These are phyloP conservation scores for Entophlyctis helioformis DNA, from an alignment of 192 early-diverging fungal genomes.

Conservation along the genomic window DNA sequence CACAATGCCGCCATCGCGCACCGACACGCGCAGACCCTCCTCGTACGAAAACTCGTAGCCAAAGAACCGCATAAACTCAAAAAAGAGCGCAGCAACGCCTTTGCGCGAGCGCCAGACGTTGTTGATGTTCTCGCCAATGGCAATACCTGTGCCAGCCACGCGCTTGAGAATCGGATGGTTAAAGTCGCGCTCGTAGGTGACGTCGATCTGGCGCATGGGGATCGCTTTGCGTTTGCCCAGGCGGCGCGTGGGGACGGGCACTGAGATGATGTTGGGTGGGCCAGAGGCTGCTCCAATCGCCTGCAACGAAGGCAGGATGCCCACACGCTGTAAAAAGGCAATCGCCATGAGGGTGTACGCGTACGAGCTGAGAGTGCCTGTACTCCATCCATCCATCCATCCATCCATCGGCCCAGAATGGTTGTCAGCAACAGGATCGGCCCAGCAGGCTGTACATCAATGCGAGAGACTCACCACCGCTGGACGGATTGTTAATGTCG, in stretches of 20 bases:
- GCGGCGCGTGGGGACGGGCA: slow-evolving; percentile 2
- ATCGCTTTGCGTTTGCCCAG: background rate
- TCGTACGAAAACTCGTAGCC: slow-evolving; percentile 16
- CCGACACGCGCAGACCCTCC: too few species aligned
- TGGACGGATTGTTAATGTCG: slow-evolving; percentile 63
- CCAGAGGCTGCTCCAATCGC: slow-evolving; percentile 2
- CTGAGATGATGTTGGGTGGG: slow-evolving; percentile 2
- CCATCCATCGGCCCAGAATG: background rate
- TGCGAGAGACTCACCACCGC: slow-evolving; percentile 5
- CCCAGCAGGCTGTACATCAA: background rate
- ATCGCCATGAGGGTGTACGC: slow-evolving; percentile 31
- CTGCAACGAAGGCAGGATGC: slow-evolving; percentile 29
- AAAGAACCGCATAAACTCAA: slow-evolving; percentile 22
- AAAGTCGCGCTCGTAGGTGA: slow-evolving; percentile 12
- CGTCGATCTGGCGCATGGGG: slow-evolving; percentile 9
- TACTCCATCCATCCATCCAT: background rate
- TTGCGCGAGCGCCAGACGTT: background rate
- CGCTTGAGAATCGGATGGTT: background rate
- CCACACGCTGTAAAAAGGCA: slow-evolving; percentile 19
- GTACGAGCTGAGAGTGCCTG: slow-evolving; percentile 34
- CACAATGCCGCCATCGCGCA: too few species aligned
- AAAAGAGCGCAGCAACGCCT: slow-evolving; percentile 14
- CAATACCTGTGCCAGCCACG: too few species aligned
- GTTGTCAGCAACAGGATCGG: too few species aligned
- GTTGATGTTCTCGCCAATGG: background rate